Conservation (phyloP, 495 filamentous ascomycete genomes). For the Articulospora tetracladia region DNA sequence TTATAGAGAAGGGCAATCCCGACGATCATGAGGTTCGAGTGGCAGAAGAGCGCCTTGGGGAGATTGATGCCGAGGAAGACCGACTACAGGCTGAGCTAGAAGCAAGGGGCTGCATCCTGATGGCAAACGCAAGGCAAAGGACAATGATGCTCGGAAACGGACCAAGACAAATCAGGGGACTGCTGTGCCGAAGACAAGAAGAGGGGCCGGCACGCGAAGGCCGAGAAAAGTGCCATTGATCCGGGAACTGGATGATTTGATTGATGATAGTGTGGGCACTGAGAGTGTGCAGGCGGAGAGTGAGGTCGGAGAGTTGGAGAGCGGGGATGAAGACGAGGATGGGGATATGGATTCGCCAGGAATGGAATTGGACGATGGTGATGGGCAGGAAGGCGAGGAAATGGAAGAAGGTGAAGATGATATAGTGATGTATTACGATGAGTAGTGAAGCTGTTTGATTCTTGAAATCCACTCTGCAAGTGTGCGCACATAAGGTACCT, state of each 20-base stretch:
- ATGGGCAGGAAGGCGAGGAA: constrained; percentile 5
- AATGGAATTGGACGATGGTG: neutral
- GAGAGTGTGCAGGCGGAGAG: neutral
- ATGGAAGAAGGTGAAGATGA: neutral
- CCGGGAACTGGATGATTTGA: neutral
- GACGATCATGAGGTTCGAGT: neutral
- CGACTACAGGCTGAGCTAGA: neutral
- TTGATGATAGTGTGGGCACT: neutral
- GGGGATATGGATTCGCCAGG: neutral
- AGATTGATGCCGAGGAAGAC: constrained; percentile 10
- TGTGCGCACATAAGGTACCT: too few relatives aligned
- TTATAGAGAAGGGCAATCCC: neutral
- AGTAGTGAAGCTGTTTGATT: too few relatives aligned
- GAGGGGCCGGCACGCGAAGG: neutral
- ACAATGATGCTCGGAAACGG: neutral
- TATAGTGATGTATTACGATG: neutral
- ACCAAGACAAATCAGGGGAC: neutral
- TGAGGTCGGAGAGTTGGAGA: neutral
- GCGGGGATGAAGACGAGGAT: constrained; percentile 1
- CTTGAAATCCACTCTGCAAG: too few relatives aligned
- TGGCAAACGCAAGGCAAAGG: neutral
- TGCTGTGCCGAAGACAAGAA: neutral
- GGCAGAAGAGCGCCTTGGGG: constrained; percentile 7
- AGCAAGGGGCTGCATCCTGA: neutral
- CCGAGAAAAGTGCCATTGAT: neutral